Evolutionary conservation across 2,329 filamentous ascomycete genomes (phyloP).

Genomic region (Trichophyton verrucosum): DNA sequence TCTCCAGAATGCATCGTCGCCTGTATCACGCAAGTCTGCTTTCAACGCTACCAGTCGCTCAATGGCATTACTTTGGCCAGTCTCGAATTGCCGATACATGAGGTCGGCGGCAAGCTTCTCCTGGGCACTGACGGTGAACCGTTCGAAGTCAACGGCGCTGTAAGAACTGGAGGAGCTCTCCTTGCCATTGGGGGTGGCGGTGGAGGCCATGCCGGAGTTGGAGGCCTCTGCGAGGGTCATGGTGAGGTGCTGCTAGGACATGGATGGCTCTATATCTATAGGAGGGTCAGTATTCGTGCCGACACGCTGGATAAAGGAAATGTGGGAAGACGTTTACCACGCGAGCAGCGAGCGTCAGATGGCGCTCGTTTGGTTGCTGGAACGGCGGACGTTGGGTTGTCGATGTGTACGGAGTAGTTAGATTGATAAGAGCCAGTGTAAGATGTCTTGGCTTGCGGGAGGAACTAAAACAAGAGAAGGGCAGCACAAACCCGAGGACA

Average conservation of each 20-base stretch:
- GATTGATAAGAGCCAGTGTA: background rate
- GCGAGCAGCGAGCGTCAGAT: background rate
- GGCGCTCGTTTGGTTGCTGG: background rate
- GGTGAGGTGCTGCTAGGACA: background rate
- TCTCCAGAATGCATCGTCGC: slow-evolving; percentile 51
- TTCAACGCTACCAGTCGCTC: slow-evolving; percentile 51
- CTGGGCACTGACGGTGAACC: slow-evolving; percentile 1
- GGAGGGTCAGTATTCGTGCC: background rate
- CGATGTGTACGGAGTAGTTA: background rate
- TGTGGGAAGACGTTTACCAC: background rate
- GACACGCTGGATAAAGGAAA: background rate
- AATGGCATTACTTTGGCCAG: slow-evolving; percentile 47
- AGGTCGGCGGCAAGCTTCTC: background rate
- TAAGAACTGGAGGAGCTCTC: background rate
- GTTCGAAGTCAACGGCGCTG: background rate
- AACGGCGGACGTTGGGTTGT: background rate
- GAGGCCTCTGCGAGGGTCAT: background rate
- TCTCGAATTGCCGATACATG: slow-evolving; percentile 24
- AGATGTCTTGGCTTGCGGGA: background rate
- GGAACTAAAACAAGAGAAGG: background rate
- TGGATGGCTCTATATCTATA: background rate
- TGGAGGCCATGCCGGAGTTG: background rate
- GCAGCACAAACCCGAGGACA: background rate
- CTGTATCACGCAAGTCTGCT: slow-evolving; percentile 38
- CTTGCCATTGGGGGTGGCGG: background rate